phyloP scores from a whole-genome alignment of 345 rosid genomes.

The Hevea brasiliensis region DNA sequence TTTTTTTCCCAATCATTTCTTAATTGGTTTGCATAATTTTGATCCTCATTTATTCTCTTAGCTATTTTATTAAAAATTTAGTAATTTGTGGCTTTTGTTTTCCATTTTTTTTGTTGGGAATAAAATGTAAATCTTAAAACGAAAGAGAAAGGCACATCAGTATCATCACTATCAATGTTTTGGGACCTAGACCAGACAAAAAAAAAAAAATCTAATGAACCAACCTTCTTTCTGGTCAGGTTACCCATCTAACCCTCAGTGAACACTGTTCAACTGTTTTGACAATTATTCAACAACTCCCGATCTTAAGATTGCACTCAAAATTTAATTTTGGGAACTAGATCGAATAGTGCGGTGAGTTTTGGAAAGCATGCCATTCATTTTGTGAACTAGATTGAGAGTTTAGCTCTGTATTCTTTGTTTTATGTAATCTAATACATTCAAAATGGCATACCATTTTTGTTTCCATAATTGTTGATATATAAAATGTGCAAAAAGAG shows the following conservation, averaged over 20 bases:
- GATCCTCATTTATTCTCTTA: neutral
- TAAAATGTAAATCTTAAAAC: neutral
- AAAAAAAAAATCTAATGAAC: neutral
- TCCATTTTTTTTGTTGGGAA: neutral
- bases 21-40: neutral
- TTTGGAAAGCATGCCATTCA: neutral
- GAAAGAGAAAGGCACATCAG: neutral
- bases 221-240: too few species aligned
- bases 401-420: neutral
- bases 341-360: neutral
- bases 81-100: neutral
- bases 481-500: too few species aligned
- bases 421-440: neutral
- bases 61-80: neutral
- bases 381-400: too few species aligned
- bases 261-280: neutral
- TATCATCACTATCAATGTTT: neutral
- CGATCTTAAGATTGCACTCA: neutral
- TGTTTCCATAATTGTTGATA: too few species aligned
- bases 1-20: neutral
- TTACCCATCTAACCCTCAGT: neutral
- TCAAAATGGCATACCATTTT: too few species aligned
- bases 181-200: neutral
- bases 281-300: neutral
- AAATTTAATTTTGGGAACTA: neutral